These are phyloP conservation scores for Lycium ferocissimum DNA, from an alignment of 257 asterid genomes.

Conservation along the genomic window DNA sequence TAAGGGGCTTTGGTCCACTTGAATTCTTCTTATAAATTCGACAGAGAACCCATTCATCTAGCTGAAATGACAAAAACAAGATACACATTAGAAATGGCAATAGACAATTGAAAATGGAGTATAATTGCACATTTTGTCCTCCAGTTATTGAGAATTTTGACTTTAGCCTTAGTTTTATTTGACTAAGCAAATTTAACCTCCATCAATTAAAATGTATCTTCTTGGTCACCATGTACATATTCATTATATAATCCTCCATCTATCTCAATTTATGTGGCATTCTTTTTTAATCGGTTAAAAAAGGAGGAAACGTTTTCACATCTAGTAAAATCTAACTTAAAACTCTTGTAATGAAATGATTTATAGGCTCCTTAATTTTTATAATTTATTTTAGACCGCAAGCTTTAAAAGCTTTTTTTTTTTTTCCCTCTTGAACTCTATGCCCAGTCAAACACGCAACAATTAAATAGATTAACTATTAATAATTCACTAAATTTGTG, in stretches of 20 bases:
- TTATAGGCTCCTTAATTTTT: too few relatives aligned
- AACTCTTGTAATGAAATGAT: too few relatives aligned
- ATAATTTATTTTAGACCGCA: too few relatives aligned
- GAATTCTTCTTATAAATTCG: constrained; percentile 80
- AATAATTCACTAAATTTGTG: neutral
- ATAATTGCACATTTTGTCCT: neutral
- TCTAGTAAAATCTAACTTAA: too few relatives aligned
- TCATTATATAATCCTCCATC: too few relatives aligned
- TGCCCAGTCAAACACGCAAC: too few relatives aligned
- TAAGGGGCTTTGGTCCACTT: constrained; percentile 43
- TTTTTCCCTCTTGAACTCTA: too few relatives aligned
- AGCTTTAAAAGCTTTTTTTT: too few relatives aligned
- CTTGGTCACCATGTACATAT: neutral
- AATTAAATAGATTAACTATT: neutral
- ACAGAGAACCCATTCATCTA: constrained; percentile 88
- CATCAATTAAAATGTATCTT: neutral
- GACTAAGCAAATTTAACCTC: neutral
- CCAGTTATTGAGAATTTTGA: neutral
- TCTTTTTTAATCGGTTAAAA: too few relatives aligned
- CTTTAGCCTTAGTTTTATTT: neutral
- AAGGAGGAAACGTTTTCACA: too few relatives aligned
- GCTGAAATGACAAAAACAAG: constrained; percentile 32
- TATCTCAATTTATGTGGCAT: too few relatives aligned
- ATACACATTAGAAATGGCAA: neutral
- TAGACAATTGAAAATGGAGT: neutral